phyloP scores from a whole-genome alignment of 345 rosid species.

The Citrus sp. region DNA sequence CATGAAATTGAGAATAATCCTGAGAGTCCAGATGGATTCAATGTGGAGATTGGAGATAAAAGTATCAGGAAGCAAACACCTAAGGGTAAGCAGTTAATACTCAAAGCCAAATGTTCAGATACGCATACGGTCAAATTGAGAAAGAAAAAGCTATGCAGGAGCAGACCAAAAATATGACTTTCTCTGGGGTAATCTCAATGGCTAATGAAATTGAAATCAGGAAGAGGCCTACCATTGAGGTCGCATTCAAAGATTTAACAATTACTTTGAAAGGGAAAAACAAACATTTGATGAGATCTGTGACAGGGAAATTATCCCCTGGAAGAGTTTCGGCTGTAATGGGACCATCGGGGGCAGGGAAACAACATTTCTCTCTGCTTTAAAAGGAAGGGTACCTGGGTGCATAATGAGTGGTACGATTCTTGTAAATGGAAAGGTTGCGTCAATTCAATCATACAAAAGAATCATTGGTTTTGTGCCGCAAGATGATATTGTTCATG shows the following conservation, averaged over 20 bases:
- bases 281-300: slow-evolving; percentile 80
- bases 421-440: slow-evolving; percentile 81
- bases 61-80: slow-evolving; percentile 65
- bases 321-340: slow-evolving; percentile 95
- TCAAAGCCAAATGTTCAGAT: slow-evolving; percentile 93
- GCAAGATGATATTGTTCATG: slow-evolving; percentile 98
- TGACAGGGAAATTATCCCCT: slow-evolving; percentile 84
- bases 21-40: slow-evolving; percentile 63
- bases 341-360: slow-evolving; percentile 99
- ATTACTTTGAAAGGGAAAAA: slow-evolving; percentile 76
- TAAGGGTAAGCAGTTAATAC: slow-evolving; percentile 74
- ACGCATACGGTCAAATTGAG: slow-evolving; percentile 91
- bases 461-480: slow-evolving; percentile 95
- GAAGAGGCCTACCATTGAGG: slow-evolving; percentile 78
- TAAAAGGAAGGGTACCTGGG: slow-evolving; percentile 84
- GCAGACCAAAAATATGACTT: slow-evolving; percentile 79
- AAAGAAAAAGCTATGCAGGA: slow-evolving; percentile 91
- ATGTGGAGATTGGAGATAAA: slow-evolving; percentile 78
- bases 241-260: slow-evolving; percentile 75
- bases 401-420: slow-evolving; percentile 68
- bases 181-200: slow-evolving; percentile 87
- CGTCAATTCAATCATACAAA: slow-evolving; percentile 79
- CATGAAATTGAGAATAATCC: slow-evolving; percentile 79
- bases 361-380: slow-evolving; percentile 91
- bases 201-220: slow-evolving; percentile 63